These are phyloP conservation scores for Ambrosia artemisiifolia DNA, from an alignment of 129 eudicot genomes.

Conservation along the genomic window DNA sequence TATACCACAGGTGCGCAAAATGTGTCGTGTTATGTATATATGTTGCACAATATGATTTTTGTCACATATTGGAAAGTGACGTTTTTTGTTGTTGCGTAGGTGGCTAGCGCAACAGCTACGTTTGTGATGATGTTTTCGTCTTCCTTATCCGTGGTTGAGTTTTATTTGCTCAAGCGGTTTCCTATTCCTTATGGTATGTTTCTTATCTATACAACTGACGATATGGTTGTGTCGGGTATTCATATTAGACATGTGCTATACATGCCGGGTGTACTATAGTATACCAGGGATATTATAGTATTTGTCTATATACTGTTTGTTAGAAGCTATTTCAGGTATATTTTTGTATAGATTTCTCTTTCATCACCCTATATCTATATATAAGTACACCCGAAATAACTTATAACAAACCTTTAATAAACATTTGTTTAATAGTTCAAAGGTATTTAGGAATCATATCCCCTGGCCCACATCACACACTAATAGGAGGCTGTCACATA, in stretches of 20 bases:
- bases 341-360: no score
- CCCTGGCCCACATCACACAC: no score
- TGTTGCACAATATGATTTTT: not conserved
- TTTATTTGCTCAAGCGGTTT: constrained; percentile 78
- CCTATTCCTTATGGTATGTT: constrained; percentile 78
- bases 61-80: constrained; percentile 1
- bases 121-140: constrained; percentile 97
- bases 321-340: no score
- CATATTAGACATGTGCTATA: not conserved
- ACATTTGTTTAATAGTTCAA: no score
- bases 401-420: no score
- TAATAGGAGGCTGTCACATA: no score
- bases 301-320: no score
- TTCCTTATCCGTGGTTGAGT: constrained; percentile 85
- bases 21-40: not conserved
- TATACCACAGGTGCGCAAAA: constrained; percentile 75
- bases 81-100: constrained; percentile 29
- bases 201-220: not conserved
- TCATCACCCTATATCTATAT: no score
- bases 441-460: no score
- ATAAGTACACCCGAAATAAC: no score
- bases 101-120: constrained; percentile 91
- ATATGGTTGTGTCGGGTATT: not conserved
- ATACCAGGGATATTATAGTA: no score
- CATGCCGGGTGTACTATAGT: no score